A percentile compares a stretch with the other conserved stretches of the same genome.
phyloP scores from a whole-genome alignment of 495 filamentous ascomycete species.

The Bacidia rubella region DNA sequence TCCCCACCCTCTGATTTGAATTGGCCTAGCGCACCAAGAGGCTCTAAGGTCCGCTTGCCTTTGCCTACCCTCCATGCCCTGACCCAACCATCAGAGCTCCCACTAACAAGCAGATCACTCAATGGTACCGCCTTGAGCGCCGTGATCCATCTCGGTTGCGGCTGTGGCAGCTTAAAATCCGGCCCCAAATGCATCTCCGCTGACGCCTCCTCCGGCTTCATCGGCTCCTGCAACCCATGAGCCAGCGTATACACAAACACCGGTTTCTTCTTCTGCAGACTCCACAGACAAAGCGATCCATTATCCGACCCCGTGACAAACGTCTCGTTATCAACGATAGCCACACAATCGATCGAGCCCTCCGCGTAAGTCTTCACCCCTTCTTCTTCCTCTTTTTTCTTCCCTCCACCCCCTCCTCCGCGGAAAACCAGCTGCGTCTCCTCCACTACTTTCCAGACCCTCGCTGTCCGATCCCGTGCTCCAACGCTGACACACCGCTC shows the following conservation, averaged over 20 bases:
- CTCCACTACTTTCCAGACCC: slow-evolving; percentile 92
- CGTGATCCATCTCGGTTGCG: slow-evolving; percentile 77
- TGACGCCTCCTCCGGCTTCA: slow-evolving; percentile 49
- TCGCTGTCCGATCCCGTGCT: slow-evolving; percentile 79
- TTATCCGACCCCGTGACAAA: slow-evolving; percentile 93
- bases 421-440: slow-evolving; percentile 92
- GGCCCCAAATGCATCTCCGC: slow-evolving; percentile 37
- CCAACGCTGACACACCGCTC: slow-evolving; percentile 88
- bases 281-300: slow-evolving; percentile 77
- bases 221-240: slow-evolving; percentile 64
- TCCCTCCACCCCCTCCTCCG: slow-evolving; percentile 51
- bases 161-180: slow-evolving; percentile 39
- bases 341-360: slow-evolving; percentile 79
- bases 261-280: slow-evolving; percentile 85
- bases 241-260: slow-evolving; percentile 66
- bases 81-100: slow-evolving; percentile 85
- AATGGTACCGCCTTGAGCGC: slow-evolving; percentile 74
- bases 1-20: slow-evolving; percentile 15
- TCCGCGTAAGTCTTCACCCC: slow-evolving; percentile 41
- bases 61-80: slow-evolving; percentile 72
- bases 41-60: slow-evolving; percentile 68
- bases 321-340: slow-evolving; percentile 74
- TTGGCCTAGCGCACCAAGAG: slow-evolving; percentile 38
- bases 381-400: slow-evolving; percentile 28
- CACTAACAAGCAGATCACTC: slow-evolving; percentile 74